Evolutionary conservation across 169 alveolate species (phyloP).

Genomic region (Plasmodium coatneyi): DNA sequence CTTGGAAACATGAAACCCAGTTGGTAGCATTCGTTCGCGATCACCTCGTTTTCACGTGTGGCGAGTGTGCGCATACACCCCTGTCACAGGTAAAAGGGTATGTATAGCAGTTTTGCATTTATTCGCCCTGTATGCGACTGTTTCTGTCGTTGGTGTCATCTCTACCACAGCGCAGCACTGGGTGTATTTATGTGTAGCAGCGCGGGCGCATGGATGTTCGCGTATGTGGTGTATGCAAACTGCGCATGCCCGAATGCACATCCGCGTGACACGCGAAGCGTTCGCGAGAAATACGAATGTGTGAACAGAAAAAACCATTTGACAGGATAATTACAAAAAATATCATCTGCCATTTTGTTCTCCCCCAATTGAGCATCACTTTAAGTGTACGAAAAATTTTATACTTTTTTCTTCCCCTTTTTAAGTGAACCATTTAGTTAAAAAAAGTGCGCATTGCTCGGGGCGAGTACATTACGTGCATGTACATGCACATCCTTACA

Average conservation of each 20-base stretch:
- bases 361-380: neutral
- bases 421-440: neutral
- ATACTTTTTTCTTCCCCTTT: neutral
- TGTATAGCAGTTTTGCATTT: neutral
- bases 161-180: neutral
- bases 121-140: neutral
- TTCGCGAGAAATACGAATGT: neutral
- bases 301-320: neutral
- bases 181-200: neutral
- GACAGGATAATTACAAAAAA: neutral
- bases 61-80: neutral
- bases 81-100: neutral
- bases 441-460: neutral
- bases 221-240: neutral
- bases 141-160: neutral
- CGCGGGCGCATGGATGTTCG: neutral
- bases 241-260: neutral
- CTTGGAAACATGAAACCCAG: conserved; percentile 1
- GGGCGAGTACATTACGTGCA: neutral
- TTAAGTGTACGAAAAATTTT: neutral
- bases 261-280: neutral
- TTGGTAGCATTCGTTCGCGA: neutral
- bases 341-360: neutral
- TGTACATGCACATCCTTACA: neutral
- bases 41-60: neutral